Conservation (phyloP, 495 filamentous ascomycete species). For the Cercophora scortea region DNA sequence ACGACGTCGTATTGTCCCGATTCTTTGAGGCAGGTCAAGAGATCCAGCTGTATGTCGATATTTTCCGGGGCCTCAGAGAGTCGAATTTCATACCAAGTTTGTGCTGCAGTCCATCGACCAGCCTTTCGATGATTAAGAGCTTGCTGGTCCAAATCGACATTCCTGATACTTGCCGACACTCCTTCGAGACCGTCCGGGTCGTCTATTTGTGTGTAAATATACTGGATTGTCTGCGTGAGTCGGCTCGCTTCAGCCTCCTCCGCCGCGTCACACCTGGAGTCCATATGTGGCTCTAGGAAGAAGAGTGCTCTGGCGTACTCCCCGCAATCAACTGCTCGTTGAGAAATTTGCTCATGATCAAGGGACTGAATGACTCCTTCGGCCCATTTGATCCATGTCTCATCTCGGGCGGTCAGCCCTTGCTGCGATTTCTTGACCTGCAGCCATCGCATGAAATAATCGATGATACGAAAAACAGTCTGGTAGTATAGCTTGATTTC, state of each 20-base stretch:
- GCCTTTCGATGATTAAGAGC: constrained; percentile 85
- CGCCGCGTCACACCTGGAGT: constrained; percentile 31
- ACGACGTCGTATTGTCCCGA: constrained; percentile 87
- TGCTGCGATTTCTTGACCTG: constrained; percentile 51
- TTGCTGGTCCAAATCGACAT: constrained; percentile 83
- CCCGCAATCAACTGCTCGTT: constrained; percentile 80
- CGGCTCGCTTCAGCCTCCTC: constrained; percentile 35
- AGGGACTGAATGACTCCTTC: constrained; percentile 50
- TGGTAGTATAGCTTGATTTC: constrained; percentile 75
- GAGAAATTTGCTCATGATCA: constrained; percentile 77
- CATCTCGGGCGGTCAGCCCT: constrained; percentile 27
- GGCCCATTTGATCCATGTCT: constrained; percentile 25
- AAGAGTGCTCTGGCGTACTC: constrained; percentile 89
- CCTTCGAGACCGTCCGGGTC: constrained; percentile 96
- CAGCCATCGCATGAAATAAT: constrained; percentile 85
- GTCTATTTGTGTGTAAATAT: constrained; percentile 94
- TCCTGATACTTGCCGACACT: constrained; percentile 75
- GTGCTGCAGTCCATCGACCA: constrained; percentile 94
- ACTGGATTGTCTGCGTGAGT: constrained; percentile 70
- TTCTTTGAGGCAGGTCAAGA: constrained; percentile 84
- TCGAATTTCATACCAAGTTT: constrained; percentile 93
- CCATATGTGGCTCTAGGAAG: constrained; percentile 87
- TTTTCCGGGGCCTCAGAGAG: constrained; percentile 72
- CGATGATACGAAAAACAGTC: constrained; percentile 81
- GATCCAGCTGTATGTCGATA: constrained; percentile 67